These are phyloP conservation scores for Selaginella moellendorffii DNA, from an alignment of 75 land plant genomes.

Conservation along the genomic window DNA sequence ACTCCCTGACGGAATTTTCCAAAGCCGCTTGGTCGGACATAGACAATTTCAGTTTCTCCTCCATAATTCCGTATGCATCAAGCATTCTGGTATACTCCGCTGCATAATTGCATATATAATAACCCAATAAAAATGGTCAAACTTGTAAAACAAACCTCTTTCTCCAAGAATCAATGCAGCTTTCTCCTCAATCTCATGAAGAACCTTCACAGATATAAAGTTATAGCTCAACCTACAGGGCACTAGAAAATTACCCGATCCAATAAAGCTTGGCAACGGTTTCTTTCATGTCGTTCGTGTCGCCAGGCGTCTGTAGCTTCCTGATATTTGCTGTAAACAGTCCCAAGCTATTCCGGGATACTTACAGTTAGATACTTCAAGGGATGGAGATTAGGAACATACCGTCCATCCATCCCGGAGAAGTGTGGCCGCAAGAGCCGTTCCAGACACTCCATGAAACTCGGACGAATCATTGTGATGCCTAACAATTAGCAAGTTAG, in stretches of 20 bases:
- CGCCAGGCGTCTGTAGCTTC: constrained; percentile 88
- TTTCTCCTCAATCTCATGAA: constrained; percentile 78
- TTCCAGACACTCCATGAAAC: constrained; percentile 66
- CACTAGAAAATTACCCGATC: constrained; percentile 44
- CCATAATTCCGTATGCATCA: constrained; percentile 54
- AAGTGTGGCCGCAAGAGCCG: constrained; percentile 86
- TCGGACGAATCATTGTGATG: too few species aligned
- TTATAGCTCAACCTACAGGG: neutral
- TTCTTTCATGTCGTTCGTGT: constrained; percentile 76
- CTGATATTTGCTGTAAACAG: constrained; percentile 60
- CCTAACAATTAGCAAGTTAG: too few species aligned
- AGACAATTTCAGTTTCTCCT: constrained; percentile 56
- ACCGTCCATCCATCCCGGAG: constrained; percentile 98
- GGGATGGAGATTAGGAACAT: neutral
- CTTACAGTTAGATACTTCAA: neutral
- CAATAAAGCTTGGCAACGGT: constrained; percentile 55
- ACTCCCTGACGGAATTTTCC: constrained; percentile 40
- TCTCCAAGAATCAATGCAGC: constrained; percentile 74
- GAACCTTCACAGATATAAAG: constrained; percentile 34
- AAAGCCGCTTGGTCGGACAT: constrained; percentile 40
- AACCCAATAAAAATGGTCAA: neutral
- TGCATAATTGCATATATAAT: constrained; percentile 17
- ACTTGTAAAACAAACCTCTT: too few species aligned
- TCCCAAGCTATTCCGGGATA: neutral
- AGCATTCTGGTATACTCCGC: constrained; percentile 70